Evolutionary conservation across 345 rosid genomes (phyloP), one percentile per base, ranked within the genome.

Genomic region (Linum lewisii): DNA sequence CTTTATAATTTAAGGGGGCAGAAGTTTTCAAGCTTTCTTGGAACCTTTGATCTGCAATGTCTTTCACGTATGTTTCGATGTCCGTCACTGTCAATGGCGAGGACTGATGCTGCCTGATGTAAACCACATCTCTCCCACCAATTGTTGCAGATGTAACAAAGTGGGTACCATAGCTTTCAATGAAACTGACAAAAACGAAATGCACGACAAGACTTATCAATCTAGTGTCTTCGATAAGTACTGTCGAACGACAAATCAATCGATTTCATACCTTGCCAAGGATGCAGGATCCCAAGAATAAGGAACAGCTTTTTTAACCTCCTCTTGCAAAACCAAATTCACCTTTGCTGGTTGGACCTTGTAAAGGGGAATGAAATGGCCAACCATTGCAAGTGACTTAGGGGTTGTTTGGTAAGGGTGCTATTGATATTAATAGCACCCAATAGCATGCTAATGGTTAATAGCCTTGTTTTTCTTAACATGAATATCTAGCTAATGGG

Each of bases 201-300:
- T 20, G 8, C 14, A 10, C 22, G 58, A 54, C 32, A 1, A 25
- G 18, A 54, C 13, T 9, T 3, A 54, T 54, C 57, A 54, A 54
- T 24, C 18, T 5, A 23, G 7, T 8, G 0, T 21, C 24, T 21
- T 15, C 5, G 1, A 13, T 22, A 8, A 7, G 57, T 23, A 22
- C 5, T 22, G 15, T 22, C 26, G 47, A 42, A 65, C n/a, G n/a
- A n/a, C 54, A 21, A 3, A 8, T 59, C 13, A 37, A 66, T n/a
- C n/a, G n/a, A 21, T 1, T 59, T 34, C 51, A n/a, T n/a, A 65
- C 98, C 86, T 87, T 60, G 99, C 97, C 81, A 93, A 74, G 23
- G 86, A 81, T 68, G 97, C 84, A n/a, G 97, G 96, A 79, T 93
- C 99, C 99, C 99, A 93, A 0, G 96, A 76, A 74, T 84, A 77